These are phyloP conservation scores for Leishmania braziliensis DNA, from an alignment of 208 protist species.

Conservation along the genomic window DNA sequence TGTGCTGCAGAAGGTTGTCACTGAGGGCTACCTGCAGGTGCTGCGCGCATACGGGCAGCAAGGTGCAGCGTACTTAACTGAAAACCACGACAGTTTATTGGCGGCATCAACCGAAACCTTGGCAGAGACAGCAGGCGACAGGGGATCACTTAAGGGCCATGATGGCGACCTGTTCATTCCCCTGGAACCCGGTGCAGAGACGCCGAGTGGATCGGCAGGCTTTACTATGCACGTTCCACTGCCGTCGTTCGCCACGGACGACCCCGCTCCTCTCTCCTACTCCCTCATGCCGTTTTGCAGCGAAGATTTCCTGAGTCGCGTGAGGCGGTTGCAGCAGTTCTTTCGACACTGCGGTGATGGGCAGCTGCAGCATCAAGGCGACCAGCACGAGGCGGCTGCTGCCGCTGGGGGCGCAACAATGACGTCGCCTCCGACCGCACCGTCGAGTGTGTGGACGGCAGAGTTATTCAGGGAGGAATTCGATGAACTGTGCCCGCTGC, in stretches of 20 bases:
- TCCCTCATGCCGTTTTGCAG: slow-evolving; percentile 65
- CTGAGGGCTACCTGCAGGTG: slow-evolving; percentile 79
- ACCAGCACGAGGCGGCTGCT: background rate
- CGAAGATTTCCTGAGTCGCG: slow-evolving; percentile 54
- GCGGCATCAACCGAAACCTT: background rate
- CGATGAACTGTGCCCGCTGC: slow-evolving; percentile 22
- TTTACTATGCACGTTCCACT: slow-evolving; percentile 10
- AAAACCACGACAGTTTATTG: slow-evolving; percentile 8
- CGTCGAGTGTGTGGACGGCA: slow-evolving; percentile 4
- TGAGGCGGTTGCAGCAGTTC: slow-evolving; percentile 68
- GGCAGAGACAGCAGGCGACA: background rate
- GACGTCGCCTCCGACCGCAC: background rate
- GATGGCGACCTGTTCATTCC: slow-evolving; percentile 41
- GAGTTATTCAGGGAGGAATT: slow-evolving; percentile 30
- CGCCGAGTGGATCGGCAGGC: slow-evolving; percentile 51
- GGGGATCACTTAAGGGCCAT: background rate
- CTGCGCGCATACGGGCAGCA: slow-evolving; percentile 56
- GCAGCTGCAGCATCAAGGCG: background rate
- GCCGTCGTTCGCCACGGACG: background rate
- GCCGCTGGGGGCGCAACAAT: background rate
- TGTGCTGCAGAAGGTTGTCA: slow-evolving; percentile 65
- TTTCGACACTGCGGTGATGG: slow-evolving; percentile 67
- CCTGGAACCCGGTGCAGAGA: slow-evolving; percentile 30
- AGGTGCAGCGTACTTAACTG: slow-evolving; percentile 11
- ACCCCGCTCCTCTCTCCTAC: slow-evolving; percentile 54